Base-by-base conservation (phyloP, 345 rosid genomes). In the Acer campestre region DNA sequence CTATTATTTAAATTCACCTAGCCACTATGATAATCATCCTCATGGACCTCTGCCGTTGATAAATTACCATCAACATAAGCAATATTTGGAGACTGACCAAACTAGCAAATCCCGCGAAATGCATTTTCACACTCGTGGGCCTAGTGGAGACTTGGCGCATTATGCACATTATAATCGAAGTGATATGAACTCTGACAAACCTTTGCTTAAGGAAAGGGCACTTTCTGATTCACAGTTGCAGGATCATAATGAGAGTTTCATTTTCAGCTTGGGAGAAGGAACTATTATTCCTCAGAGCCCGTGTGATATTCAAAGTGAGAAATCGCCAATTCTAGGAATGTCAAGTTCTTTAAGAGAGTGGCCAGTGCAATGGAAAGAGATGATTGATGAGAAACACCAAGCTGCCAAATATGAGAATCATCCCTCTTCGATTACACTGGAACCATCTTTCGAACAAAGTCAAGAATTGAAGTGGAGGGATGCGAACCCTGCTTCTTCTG, bases 151-250 rank as follows among this genome's bases (percentile, higher is more conserved):
- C 62, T 68, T 77, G 23, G 73, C 63, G 74, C 87, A 78, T 42
- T 66, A 42, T 78, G 71, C 68, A 16, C 68, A 61, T 14, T 14
- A 70, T 55, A 64, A 74, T 70, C 88, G 75, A 74, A 82, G 74
- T 67, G 79, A 82, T 78, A 46, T 16, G 17, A 83, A 66, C 58
- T 67, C 82, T 18, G 83, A 70, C 71, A 80, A 71, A 77, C 74
- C 79, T 62, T 68, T 38, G 51, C 84, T 84, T 38, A 88, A 38
- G 86, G 93, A 87, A 75, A 86, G 88, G 79, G 81, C 88, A 75
- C 80, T 84, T 62, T 90, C 93, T 42, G 93, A 91, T 76, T 85
- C 93, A 2, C 81, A 70, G 70, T 83, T 92, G 75, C 82, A 77
- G 66, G 89, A 68, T 59, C 89, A 77, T 71, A 84, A 85, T 46